Evolutionary conservation across 2,329 filamentous ascomycete genomes (phyloP), one percentile per base, ranked within the genome.

Genomic region (Epichloe coenophiala): DNA sequence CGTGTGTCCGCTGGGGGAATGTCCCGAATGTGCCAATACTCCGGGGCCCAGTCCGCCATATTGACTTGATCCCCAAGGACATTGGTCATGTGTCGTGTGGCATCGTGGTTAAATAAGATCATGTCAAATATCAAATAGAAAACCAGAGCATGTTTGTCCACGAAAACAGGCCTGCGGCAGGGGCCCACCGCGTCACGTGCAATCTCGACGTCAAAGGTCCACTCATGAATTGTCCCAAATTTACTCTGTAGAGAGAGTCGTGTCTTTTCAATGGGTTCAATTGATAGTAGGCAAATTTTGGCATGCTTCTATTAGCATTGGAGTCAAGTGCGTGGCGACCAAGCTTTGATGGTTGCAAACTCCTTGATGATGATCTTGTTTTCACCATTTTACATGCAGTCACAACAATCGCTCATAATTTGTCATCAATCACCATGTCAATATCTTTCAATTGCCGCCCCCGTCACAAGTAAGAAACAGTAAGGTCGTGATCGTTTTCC

Each of bases 51-150:
- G 63, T 65, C 65, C 69, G 68, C 69, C 68, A 70, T 63, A 64
- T 54, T 60, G 65, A 63, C 57, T 64, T 66, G 67, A 70, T 66
- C 65, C 69, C 68, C 62, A 69, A 63, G 63, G 65, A 70, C 71
- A 74, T 73, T 67, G 59, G 61, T 67, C 66, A 72, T 70, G 58
- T 63, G 51, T 51, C 58, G 59, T 41, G 39, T 37, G 51, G 56
- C 69, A 73, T 72, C 46, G 55, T 65, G 53, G 52, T 49, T 42
- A 35, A 13, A 6, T 21, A 11, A 11, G 19, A 31, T 8, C 15
- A 4, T 44, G 33, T 19, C 21, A 23, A 45, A 11, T n/a, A 21
- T 19, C 6, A 17, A 45, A 15, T n/a, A 21, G 12, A 38, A 27
- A 37, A 40, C 4, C 2, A 13, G 5, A 36, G 13, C 9, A 19